Percentiles rank a stretch among this genome's conserved stretches.
phyloP scores from a whole-genome alignment of 306 rosid genomes.

The Cucurbita ficifolia region DNA sequence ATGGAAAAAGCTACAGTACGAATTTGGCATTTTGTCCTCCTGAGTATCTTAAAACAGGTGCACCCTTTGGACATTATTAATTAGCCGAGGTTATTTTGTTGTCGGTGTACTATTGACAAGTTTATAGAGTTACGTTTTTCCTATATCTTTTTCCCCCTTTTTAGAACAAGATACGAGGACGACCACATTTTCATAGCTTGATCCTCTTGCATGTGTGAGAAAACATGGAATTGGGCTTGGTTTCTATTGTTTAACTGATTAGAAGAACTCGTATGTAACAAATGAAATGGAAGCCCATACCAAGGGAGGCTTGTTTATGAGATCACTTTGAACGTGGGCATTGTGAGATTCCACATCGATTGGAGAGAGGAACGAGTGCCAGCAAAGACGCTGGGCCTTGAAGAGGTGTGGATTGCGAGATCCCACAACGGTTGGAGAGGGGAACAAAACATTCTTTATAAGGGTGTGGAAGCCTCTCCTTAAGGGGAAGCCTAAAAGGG shows the following conservation, averaged over 20 bases:
- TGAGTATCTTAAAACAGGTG: constrained; percentile 86
- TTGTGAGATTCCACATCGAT: too few species aligned
- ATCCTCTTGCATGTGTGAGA: background rate
- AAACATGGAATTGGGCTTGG: background rate
- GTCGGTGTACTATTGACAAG: background rate
- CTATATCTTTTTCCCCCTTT: background rate
- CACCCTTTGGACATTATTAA: background rate
- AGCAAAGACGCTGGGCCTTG: too few species aligned
- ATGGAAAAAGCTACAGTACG: constrained; percentile 93
- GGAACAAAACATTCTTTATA: too few species aligned
- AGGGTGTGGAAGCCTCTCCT: too few species aligned
- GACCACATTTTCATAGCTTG: background rate
- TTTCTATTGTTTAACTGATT: background rate
- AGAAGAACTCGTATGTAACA: background rate
- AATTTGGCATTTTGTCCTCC: constrained; percentile 93
- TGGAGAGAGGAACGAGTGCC: too few species aligned
- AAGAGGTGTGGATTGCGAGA: too few species aligned
- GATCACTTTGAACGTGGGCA: background rate
- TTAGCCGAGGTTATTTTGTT: background rate
- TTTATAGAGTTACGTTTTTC: background rate
- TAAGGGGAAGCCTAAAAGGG: too few species aligned
- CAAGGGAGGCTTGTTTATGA: background rate
- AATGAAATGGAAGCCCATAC: background rate
- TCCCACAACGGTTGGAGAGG: too few species aligned
- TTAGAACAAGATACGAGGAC: background rate